Conservation (phyloP, 345 rosid genomes). For the Brassica nigra region DNA sequence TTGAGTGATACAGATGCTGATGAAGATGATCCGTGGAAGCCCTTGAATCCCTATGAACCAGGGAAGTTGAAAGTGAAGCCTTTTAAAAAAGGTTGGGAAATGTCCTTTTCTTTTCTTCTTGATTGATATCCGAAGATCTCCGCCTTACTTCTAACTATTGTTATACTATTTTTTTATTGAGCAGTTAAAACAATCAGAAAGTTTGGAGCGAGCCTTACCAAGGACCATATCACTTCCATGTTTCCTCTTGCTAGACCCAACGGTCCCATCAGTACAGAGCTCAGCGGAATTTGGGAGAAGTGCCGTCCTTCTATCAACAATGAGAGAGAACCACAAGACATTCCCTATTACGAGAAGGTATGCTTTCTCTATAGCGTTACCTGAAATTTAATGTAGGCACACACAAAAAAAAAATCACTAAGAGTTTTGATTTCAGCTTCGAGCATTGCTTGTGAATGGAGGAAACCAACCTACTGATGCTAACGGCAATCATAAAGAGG, state of each 20-base stretch:
- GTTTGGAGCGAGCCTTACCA: slow-evolving; percentile 42
- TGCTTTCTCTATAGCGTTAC: slow-evolving; percentile 11
- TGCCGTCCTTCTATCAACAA: slow-evolving; percentile 31
- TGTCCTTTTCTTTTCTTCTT: slow-evolving; percentile 25
- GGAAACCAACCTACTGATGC: slow-evolving; percentile 44
- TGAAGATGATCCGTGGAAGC: slow-evolving; percentile 90
- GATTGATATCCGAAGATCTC: slow-evolving; percentile 7
- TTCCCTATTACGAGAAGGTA: slow-evolving; percentile 80
- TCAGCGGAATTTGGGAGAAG: slow-evolving; percentile 65
- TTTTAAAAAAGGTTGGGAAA: slow-evolving; percentile 67
- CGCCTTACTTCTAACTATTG: slow-evolving; percentile 20
- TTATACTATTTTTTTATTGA: slow-evolving; percentile 18
- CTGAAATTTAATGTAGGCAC: slow-evolving; percentile 16
- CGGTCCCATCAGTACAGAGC: slow-evolving; percentile 78
- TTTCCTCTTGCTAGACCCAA: slow-evolving; percentile 80
- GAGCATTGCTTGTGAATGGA: slow-evolving; percentile 60
- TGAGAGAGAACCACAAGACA: slow-evolving; percentile 44
- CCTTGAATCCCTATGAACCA: slow-evolving; percentile 87
- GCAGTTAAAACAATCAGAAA: slow-evolving; percentile 71
- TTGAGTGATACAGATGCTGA: slow-evolving; percentile 61
- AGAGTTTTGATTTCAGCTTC: slow-evolving; percentile 62
- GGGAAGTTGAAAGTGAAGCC: slow-evolving; percentile 90
- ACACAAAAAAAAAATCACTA: neutral
- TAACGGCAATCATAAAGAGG: slow-evolving; percentile 43
- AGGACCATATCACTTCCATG: slow-evolving; percentile 45